These are phyloP conservation scores for Clarkia xantiana DNA, from an alignment of 345 rosid species.

Conservation along the genomic window DNA sequence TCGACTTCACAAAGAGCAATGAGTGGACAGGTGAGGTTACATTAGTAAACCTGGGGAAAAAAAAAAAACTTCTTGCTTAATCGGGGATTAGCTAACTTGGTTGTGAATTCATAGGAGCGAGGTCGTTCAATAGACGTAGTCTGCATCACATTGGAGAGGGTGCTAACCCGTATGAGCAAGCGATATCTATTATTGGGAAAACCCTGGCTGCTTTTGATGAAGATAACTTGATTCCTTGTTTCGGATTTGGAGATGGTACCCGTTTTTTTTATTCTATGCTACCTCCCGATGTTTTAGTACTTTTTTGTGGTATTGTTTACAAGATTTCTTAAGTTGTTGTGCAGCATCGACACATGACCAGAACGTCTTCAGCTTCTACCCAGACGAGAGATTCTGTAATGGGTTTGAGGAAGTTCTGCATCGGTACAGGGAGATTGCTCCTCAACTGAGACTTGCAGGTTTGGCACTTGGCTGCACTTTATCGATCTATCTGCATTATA, in stretches of 20 bases:
- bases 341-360: constrained; percentile 58
- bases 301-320: background rate
- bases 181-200: constrained; percentile 44
- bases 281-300: background rate
- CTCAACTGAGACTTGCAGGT: constrained; percentile 45
- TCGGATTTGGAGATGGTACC: constrained; percentile 49
- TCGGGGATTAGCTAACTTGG: background rate
- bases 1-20: constrained; percentile 40
- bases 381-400: constrained; percentile 36
- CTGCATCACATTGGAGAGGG: constrained; percentile 34
- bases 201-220: constrained; percentile 44
- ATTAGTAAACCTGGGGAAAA: too few species aligned
- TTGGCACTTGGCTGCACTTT: background rate
- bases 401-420: constrained; percentile 50
- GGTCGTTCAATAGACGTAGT: constrained; percentile 35
- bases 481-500: background rate
- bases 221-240: constrained; percentile 43
- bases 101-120: constrained; percentile 16
- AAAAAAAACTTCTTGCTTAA: background rate
- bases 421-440: constrained; percentile 41
- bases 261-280: background rate
- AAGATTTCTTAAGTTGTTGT: background rate
- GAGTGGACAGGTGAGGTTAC: constrained; percentile 32
- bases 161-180: constrained; percentile 42
- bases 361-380: constrained; percentile 43